Percentiles rank a stretch among this genome's conserved stretches.
Evolutionary conservation across 306 rosid species (phyloP).

Genomic region (Elaeagnus macrophylla): DNA sequence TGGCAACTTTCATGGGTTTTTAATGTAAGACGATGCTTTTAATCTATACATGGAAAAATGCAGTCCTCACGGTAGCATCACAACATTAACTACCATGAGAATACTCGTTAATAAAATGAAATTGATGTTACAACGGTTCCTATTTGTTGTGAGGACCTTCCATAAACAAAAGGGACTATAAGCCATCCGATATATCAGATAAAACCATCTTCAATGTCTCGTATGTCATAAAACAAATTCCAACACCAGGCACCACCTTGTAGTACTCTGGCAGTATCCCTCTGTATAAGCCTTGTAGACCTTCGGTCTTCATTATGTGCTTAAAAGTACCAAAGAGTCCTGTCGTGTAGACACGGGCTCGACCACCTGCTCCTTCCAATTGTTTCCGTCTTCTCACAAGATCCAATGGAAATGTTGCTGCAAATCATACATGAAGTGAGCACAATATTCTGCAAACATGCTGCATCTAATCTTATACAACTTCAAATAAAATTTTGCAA

Average conservation of each 20-base stretch:
- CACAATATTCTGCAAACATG: conserved; percentile 18
- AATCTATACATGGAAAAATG: conserved; percentile 53
- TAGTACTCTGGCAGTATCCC: conserved; percentile 95
- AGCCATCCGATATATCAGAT: conserved; percentile 35
- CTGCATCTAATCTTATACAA: conserved; percentile 1
- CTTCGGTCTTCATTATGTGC: conserved; percentile 74
- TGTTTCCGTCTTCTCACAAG: conserved; percentile 95
- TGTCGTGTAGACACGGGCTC: conserved; percentile 75
- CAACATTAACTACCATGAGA: conserved; percentile 38
- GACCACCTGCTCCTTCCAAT: conserved; percentile 94
- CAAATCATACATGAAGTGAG: conserved; percentile 28
- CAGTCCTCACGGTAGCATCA: conserved; percentile 28
- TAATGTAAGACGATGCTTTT: neutral
- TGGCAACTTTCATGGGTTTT: conserved; percentile 7
- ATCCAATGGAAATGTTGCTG: conserved; percentile 97
- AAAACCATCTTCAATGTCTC: conserved; percentile 74
- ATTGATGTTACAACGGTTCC: conserved; percentile 18
- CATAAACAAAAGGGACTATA: conserved; percentile 9
- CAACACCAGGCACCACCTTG: conserved; percentile 97
- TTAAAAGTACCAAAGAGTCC: conserved; percentile 64
- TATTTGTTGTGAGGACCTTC: conserved; percentile 9
- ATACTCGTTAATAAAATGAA: conserved; percentile 24
- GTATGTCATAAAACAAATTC: conserved; percentile 95
- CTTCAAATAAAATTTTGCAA: too few relatives aligned
- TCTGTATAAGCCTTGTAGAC: conserved; percentile 75